These are phyloP conservation scores for Ascochyta lentis DNA, from an alignment of 2,329 filamentous ascomycete genomes.

Conservation along the genomic window DNA sequence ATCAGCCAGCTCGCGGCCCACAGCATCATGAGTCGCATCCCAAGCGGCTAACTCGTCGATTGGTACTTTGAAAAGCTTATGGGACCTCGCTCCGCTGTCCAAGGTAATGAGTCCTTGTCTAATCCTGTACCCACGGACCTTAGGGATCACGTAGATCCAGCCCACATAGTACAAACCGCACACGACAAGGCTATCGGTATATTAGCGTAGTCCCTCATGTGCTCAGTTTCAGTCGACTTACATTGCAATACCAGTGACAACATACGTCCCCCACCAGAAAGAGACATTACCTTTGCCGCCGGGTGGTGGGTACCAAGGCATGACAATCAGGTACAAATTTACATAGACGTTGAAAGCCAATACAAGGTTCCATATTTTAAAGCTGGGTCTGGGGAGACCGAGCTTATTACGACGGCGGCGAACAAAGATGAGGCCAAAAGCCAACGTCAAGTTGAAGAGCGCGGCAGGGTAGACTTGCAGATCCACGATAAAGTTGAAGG, in stretches of 20 bases:
- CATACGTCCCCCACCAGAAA: slow-evolving; percentile 76
- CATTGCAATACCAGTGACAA: slow-evolving; percentile 68
- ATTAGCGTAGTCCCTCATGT: not conserved
- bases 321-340: slow-evolving; percentile 67
- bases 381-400: slow-evolving; percentile 58
- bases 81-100: slow-evolving; percentile 57
- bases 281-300: slow-evolving; percentile 70
- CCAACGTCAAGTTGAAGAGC: slow-evolving; percentile 65
- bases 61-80: slow-evolving; percentile 63
- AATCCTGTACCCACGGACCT: slow-evolving; percentile 60
- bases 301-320: slow-evolving; percentile 73
- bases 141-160: slow-evolving; percentile 66
- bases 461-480: slow-evolving; percentile 64
- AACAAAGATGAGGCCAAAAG: slow-evolving; percentile 64
- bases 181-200: slow-evolving; percentile 52
- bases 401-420: slow-evolving; percentile 61
- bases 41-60: slow-evolving; percentile 59
- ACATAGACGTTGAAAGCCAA: slow-evolving; percentile 66
- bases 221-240: slow-evolving; percentile 51
- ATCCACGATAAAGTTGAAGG: slow-evolving; percentile 68
- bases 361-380: slow-evolving; percentile 65
- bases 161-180: slow-evolving; percentile 65
- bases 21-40: slow-evolving; percentile 65
- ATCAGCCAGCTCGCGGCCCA: slow-evolving; percentile 15
- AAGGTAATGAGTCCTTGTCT: slow-evolving; percentile 62